Evolutionary conservation across 352 stramenopile species (phyloP).

Genomic region (Peronospora destructor): DNA sequence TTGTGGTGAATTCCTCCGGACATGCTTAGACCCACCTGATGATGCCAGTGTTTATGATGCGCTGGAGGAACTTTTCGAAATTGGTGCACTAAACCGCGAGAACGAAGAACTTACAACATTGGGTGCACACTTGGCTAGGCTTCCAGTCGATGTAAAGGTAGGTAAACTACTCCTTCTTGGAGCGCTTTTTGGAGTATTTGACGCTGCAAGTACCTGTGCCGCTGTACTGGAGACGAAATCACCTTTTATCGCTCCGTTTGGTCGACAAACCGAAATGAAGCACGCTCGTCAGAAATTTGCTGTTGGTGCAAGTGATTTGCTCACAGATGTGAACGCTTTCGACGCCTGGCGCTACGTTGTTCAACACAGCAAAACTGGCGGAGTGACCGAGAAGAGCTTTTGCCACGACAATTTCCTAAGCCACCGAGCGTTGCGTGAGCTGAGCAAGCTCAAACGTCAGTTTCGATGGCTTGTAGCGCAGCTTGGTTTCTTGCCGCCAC

Average conservation of each 20-base stretch:
- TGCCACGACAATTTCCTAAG: conserved; percentile 66
- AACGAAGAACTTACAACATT: conserved; percentile 89
- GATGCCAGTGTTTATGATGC: conserved; percentile 84
- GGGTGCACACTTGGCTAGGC: conserved; percentile 85
- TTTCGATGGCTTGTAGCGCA: conserved; percentile 60
- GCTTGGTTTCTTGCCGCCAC: conserved; percentile 46
- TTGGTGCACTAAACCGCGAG: conserved; percentile 71
- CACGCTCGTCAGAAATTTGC: conserved; percentile 50
- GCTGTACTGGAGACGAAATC: conserved; percentile 76
- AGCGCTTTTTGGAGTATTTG: conserved; percentile 89
- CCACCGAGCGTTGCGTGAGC: conserved; percentile 44
- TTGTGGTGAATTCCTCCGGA: conserved; percentile 81
- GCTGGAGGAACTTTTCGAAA: conserved; percentile 84
- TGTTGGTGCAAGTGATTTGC: conserved; percentile 53
- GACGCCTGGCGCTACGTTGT: conserved; percentile 45
- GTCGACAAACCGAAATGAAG: conserved; percentile 63
- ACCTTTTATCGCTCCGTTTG: conserved; percentile 76
- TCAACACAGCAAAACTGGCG: conserved; percentile 11
- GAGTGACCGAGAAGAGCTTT: conserved; percentile 46
- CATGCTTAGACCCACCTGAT: conserved; percentile 90
- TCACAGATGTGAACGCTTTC: conserved; percentile 78
- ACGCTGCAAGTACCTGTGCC: conserved; percentile 55
- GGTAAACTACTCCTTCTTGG: conserved; percentile 96
- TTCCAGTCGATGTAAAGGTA: conserved; percentile 95
- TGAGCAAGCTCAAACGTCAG: conserved; percentile 72